phyloP scores from a whole-genome alignment of 163 green algal genomes.

The Chlorella variabilis region DNA sequence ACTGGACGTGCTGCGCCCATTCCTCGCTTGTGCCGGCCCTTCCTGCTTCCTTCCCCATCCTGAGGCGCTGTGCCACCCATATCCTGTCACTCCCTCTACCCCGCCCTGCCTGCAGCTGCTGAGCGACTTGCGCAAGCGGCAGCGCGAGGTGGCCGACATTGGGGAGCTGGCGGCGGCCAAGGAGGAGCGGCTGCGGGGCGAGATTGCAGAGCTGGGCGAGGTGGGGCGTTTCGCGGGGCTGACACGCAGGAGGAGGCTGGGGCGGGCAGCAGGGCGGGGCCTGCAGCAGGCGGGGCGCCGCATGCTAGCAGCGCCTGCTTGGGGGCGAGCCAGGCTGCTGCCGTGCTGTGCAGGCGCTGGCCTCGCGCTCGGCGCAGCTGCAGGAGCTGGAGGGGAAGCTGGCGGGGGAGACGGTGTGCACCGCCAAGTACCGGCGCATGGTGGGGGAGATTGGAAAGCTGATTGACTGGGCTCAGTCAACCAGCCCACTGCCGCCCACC shows the following conservation, averaged over 20 bases:
- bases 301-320: too few species aligned
- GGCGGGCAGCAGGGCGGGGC: too few species aligned
- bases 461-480: constrained; percentile 48
- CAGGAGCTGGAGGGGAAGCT: constrained; percentile 27
- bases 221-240: background rate
- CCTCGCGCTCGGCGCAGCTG: constrained; percentile 1
- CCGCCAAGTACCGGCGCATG: constrained; percentile 50
- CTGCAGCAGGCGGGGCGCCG: too few species aligned
- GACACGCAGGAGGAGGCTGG: background rate
- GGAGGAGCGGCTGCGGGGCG: constrained; percentile 1
- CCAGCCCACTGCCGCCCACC: constrained; percentile 11
- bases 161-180: background rate
- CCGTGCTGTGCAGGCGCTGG: background rate
- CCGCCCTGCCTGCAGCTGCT: constrained; percentile 4
- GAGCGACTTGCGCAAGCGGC: constrained; percentile 2
- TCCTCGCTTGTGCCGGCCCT: too few species aligned
- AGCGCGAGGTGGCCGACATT: constrained; percentile 9
- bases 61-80: too few species aligned
- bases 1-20: too few species aligned
- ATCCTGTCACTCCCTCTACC: background rate
- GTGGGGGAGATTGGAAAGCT: constrained; percentile 48
- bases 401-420: constrained; percentile 16
- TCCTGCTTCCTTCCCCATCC: too few species aligned
- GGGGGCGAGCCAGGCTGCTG: too few species aligned
- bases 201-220: constrained; percentile 20